These are phyloP conservation scores for Casaregolazyma lundiana DNA, from an alignment of 1,139 yeast genomes.

Conservation along the genomic window DNA sequence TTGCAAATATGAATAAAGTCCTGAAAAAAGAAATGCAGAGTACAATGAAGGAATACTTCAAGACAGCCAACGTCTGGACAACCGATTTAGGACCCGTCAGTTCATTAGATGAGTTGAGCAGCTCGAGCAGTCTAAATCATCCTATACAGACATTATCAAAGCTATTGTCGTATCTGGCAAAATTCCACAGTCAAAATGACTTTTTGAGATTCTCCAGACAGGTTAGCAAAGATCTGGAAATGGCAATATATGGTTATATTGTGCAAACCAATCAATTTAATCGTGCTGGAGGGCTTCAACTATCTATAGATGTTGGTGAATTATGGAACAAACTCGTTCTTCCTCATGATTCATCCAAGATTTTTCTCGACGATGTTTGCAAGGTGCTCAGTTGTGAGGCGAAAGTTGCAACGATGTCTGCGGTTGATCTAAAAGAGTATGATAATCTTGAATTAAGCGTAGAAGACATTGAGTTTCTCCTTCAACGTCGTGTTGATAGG, in stretches of 20 bases:
- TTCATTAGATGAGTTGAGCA: conserved; percentile 12
- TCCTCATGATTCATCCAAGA: conserved; percentile 27
- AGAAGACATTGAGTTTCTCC: conserved; percentile 19
- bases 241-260: conserved; percentile 52
- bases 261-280: conserved; percentile 63
- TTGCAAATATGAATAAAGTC: conserved; percentile 41
- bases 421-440: conserved; percentile 10
- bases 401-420: background rate
- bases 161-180: conserved; percentile 37
- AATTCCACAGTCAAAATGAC: conserved; percentile 32
- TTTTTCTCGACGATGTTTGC: conserved; percentile 21
- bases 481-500: conserved; percentile 13
- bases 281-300: conserved; percentile 50
- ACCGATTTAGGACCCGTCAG: conserved; percentile 17
- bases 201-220: conserved; percentile 25
- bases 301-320: conserved; percentile 49
- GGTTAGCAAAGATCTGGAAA: conserved; percentile 46
- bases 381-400: conserved; percentile 14
- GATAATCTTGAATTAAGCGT: conserved; percentile 12
- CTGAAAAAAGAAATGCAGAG: conserved; percentile 49
- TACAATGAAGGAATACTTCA: conserved; percentile 50
- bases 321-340: conserved; percentile 36
- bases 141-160: conserved; percentile 38
- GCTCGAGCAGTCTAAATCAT: conserved; percentile 36
- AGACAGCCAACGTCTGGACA: conserved; percentile 28